Base-by-base conservation (phyloP, 2,329 filamentous ascomycete genomes). In the Exutisphaerella laricina region DNA sequence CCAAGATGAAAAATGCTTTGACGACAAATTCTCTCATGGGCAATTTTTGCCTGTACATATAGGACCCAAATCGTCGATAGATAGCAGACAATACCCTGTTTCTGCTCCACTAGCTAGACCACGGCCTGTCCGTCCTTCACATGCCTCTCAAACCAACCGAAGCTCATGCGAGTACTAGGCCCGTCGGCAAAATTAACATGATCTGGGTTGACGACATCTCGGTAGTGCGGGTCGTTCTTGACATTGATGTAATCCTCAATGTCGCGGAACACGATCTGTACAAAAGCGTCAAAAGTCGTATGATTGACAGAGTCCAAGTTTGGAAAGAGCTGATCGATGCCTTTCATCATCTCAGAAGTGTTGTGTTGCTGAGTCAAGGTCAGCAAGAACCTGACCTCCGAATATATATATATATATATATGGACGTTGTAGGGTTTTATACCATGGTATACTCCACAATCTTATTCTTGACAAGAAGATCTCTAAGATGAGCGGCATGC, bases 141-240 rank as follows among this genome's bases (percentile, higher is more conserved):
- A 43, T 53, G 50, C 12, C 47, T 35, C 33, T 55, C 50, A 41
- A 55, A 45, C 50, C 50, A 55, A 2, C 53, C 53, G 39, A 52
- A 46, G 4, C 43, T 46, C 53, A 55, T 55, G 30, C 47, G 51
- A 9, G 28, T 22, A 10, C 13, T 33, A 21, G 48, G 47, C 5
- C 48, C 51, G 49, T 63, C 59, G 3, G 59, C 59, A 48, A 64
- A 63, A 26, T 60, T 55, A 39, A 53, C 55, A 53, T 64, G 62
- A 34, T 64, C 62, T 17, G 57, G 59, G 33, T 53, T 53, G 16
- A 63, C 55, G 12, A 51, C 48, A 14, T 50, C 41, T 22, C 45
- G 52, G 35, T 55, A 64, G 28, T 56, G 53, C 13, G 57, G 56
- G 49, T 64, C 60, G 5, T 46, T 50, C 49, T 61, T 61, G 38